Conservation (phyloP, 2,329 filamentous ascomycete species). For the Cladosporium sphaerospermum region DNA sequence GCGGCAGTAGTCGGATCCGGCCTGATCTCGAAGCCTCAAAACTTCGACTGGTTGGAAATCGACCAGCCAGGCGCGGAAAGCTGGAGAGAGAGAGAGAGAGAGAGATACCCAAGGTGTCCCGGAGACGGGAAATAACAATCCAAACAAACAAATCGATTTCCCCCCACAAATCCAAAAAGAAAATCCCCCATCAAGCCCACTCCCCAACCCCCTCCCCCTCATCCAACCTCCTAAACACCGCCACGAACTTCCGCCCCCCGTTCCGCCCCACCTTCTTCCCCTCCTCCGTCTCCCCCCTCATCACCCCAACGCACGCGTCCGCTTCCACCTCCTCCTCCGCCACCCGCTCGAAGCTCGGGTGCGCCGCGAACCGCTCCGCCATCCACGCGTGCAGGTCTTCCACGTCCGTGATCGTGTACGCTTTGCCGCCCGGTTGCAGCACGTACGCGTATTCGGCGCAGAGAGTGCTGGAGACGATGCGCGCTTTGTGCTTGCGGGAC, state of each 20-base stretch:
- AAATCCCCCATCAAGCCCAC: conserved; percentile 55
- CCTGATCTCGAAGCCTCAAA: no score
- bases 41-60: no score
- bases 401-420: conserved; percentile 97
- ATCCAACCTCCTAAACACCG: conserved; percentile 72
- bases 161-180: no score
- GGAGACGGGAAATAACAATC: no score
- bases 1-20: no score
- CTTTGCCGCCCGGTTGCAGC: conserved; percentile 70
- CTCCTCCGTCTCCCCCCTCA: conserved; percentile 86
- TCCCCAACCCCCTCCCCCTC: conserved; percentile 53
- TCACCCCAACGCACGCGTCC: conserved; percentile 66
- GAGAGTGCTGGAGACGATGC: conserved; percentile 92
- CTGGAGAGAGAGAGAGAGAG: no score
- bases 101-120: no score
- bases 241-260: conserved; percentile 83
- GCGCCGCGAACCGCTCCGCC: conserved; percentile 73
- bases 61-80: no score
- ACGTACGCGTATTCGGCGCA: conserved; percentile 93
- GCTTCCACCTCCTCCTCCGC: conserved; percentile 55
- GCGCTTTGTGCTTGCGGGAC: conserved; percentile 89
- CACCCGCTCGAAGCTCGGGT: conserved; percentile 73
- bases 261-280: conserved; percentile 94
- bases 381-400: conserved; percentile 93
- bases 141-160: no score